Conservation (phyloP, 73 alveolate genomes). For the Uronychia binucleata region DNA sequence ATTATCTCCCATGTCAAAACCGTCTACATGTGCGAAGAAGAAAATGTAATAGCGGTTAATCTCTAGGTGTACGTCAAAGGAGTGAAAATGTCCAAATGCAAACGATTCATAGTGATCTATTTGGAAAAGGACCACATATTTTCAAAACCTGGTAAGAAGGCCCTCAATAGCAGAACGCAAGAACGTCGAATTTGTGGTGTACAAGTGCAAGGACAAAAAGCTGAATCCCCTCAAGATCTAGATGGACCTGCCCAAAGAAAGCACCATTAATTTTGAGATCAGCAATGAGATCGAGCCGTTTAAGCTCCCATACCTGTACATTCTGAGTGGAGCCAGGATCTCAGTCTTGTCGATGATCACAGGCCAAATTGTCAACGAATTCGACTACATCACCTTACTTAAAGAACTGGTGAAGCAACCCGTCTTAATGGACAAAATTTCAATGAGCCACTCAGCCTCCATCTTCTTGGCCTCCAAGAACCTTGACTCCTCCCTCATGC, state of each 20-base stretch:
- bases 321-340: conserved; percentile 6
- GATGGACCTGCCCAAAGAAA: conserved; percentile 1
- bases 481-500: neutral
- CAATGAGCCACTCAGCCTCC: neutral
- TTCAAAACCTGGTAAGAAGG: neutral
- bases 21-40: neutral
- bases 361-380: conserved; percentile 8
- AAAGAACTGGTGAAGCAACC: neutral
- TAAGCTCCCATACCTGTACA: conserved; percentile 18
- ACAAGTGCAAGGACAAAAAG: neutral
- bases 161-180: neutral
- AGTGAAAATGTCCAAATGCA: conserved; percentile 18
- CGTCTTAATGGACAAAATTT: neutral
- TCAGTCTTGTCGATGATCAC: conserved; percentile 30
- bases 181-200: conserved; percentile 20
- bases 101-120: neutral
- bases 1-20: neutral
- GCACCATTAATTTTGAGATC: conserved; percentile 1
- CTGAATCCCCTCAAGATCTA: conserved; percentile 4
- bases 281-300: conserved; percentile 19
- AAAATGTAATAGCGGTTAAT: conserved; percentile 11
- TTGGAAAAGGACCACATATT: conserved; percentile 1
- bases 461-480: neutral
- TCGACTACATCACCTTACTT: neutral
- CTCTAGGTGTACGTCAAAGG: neutral